Evolutionary conservation across 352 stramenopile species (phyloP).

Genomic region (Aphanomyces astaci): DNA sequence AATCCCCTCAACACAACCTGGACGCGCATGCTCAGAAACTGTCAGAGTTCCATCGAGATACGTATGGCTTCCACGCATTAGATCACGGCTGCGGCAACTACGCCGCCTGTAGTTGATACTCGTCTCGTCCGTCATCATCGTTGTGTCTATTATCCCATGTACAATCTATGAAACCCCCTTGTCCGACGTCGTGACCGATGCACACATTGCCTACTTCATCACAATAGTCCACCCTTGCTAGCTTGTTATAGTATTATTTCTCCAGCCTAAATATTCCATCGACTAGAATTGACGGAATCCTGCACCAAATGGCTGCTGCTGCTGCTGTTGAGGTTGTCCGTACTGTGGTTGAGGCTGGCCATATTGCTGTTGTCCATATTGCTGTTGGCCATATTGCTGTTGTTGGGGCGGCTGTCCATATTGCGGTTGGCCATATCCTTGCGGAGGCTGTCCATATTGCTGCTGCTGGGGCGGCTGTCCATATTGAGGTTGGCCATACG

Average conservation of each 20-base stretch:
- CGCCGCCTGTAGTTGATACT: constrained; percentile 4
- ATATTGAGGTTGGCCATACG: neutral
- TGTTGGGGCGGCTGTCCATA: constrained; percentile 25
- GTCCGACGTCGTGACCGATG: too few species aligned
- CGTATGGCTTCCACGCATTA: neutral
- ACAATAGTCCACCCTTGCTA: too few species aligned
- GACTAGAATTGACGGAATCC: constrained; percentile 50
- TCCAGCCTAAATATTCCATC: constrained; percentile 7
- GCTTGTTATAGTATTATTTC: too few species aligned
- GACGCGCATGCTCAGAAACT: neutral
- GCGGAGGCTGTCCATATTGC: constrained; percentile 27
- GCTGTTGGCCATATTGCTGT: constrained; percentile 33
- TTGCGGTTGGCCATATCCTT: constrained; percentile 7
- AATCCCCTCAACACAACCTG: neutral
- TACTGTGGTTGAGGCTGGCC: constrained; percentile 2
- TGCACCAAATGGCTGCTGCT: neutral
- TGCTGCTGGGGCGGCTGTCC: neutral
- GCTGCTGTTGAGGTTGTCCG: neutral
- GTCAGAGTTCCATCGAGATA: neutral
- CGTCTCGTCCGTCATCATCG: neutral
- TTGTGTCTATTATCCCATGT: too few species aligned
- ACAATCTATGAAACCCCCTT: too few species aligned
- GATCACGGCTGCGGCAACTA: neutral
- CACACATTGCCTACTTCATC: too few species aligned
- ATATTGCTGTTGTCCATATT: constrained; percentile 9